Base-by-base conservation (phyloP, 2,329 filamentous ascomycete genomes). In the Stagonosporopsis rhizophila region DNA sequence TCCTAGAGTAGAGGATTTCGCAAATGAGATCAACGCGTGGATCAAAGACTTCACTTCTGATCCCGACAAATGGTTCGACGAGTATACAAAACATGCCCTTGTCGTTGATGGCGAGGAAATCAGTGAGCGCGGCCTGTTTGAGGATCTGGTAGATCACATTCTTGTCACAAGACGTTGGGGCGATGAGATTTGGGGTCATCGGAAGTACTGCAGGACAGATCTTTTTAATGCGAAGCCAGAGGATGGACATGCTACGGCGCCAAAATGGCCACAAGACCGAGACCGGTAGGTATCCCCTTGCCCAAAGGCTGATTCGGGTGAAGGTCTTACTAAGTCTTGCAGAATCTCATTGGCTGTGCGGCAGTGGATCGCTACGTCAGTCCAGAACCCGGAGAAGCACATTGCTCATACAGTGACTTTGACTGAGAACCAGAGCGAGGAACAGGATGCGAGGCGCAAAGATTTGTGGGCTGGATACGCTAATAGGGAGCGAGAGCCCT, bases 191-290 rank as follows among this genome's bases (percentile, higher is more conserved):
- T 52, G 50, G 50, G 50, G 50, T 12, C 20, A 40, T 11, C 22
- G 35, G 12, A 52, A 39, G 19, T 6, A 35, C 2, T 41, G 34
- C 25, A 9, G 6, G 12, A 6, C 1, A 3, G 25, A 20, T 2
- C 15, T 52, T 1, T 20, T 2, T 7, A 46, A 46, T 8, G 15
- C 9, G 7, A 46, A 46, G 15, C 25, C 11, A 2, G 41, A 52
- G 35, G 8, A 15, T 2, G 50, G 34, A 34, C 8, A 45, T 9
- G 15, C 32, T 2, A 34, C 23, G 17, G n/a, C 39, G 3, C 49
- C 50, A 8, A 6, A 34, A 7, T 52, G 50, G 50, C 50, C 50
- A n/a, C 23, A 34, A 35, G 42, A 52, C 11, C 7, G 22, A 25
- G 27, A 41, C 5, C 25, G 22, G 50, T 52, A 27, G 25, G 42